Conservation (phyloP, 2,329 filamentous ascomycete species). For the Aureobasidium lini region DNA sequence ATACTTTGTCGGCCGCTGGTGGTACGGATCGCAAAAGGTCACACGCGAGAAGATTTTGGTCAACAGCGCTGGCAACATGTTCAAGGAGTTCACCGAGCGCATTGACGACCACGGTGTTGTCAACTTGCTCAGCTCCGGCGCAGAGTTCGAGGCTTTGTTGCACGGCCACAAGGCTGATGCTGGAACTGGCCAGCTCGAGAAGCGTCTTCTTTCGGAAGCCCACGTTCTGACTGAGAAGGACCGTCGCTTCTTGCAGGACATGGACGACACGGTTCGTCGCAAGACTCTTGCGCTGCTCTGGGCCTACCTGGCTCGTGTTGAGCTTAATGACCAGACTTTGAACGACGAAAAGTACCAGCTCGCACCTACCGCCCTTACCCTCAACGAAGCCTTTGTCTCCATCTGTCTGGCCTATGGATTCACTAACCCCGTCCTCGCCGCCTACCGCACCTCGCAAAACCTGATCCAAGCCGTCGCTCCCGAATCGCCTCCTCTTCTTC, state of each 20-base stretch:
- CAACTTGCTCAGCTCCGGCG: constrained; percentile 71
- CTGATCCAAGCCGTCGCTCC: constrained; percentile 86
- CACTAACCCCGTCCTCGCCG: constrained; percentile 71
- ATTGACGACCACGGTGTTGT: constrained; percentile 76
- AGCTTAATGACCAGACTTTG: constrained; percentile 69
- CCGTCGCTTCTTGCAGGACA: constrained; percentile 64
- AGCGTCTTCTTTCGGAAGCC: constrained; percentile 61
- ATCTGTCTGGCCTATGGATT: constrained; percentile 84
- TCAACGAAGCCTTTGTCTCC: constrained; percentile 80
- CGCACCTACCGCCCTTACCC: constrained; percentile 73
- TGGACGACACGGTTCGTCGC: constrained; percentile 72
- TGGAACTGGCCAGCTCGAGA: constrained; percentile 76
- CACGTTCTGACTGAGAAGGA: constrained; percentile 64
- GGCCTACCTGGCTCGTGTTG: constrained; percentile 87
- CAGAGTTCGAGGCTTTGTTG: constrained; percentile 73
- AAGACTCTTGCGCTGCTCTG: constrained; percentile 87
- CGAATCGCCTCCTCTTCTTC: constrained; percentile 75
- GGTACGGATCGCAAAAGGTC: constrained; percentile 90
- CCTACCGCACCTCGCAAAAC: constrained; percentile 75
- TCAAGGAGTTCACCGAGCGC: constrained; percentile 83
- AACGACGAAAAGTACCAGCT: constrained; percentile 84
- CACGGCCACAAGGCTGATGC: constrained; percentile 71
- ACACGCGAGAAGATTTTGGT: constrained; percentile 92
- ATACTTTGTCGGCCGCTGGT: constrained; percentile 93
- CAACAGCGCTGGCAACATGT: constrained; percentile 88